Base-by-base conservation (phyloP, 768 basidiomycete genomes). In the Leucogyrophana mollusca region DNA sequence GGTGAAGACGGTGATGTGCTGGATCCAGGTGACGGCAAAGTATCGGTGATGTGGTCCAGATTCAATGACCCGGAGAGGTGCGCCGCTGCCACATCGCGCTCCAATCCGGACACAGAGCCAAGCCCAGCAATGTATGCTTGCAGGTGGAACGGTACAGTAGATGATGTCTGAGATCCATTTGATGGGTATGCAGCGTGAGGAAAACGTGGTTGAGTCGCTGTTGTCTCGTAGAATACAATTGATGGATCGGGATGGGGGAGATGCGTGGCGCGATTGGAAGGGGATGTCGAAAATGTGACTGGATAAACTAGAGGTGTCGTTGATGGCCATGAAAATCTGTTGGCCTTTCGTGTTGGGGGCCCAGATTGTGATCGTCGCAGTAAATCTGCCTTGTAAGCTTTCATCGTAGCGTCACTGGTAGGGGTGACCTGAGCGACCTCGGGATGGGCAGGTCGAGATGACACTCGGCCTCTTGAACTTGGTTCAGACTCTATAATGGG, bases 221-320 rank as follows among this genome's bases (percentile, higher is more conserved):
- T 71, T 22, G 82, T 83, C 69, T 85, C 79, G 61, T 84, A 85
- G 69, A 72, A 85, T 77, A 85, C 80, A 77, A 78, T 82, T 53
- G 76, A 69, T 55, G 74, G 57, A 59, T 77, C 76, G 47, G 69
- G 56, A 59, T 59, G 66, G 52, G 60, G 62, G 45, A 63, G 58
- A 25, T 65, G 62, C 47, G 60, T 54, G 17, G 73, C 64, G 54
- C 45, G 62, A 3, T 39, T 45, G 27, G 62, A 51, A 22, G 62
- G 47, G 3, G 56, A 53, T 11, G 80, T 72, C 40, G 80, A 80
- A 27, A 78, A 73, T 16, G 79, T 72, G 52, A 74, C 64, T 17
- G 78, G 73, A 6, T 72, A 57, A 55, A 70, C 68, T 6, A 67
- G 47, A 25, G 71, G 63, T 18, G 64, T 64, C 37, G 68, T 61